Percentiles rank a stretch among this genome's conserved stretches.
phyloP scores from a whole-genome alignment of 108 stramenopile genomes.

The Cyclostephanos invisitatus region DNA sequence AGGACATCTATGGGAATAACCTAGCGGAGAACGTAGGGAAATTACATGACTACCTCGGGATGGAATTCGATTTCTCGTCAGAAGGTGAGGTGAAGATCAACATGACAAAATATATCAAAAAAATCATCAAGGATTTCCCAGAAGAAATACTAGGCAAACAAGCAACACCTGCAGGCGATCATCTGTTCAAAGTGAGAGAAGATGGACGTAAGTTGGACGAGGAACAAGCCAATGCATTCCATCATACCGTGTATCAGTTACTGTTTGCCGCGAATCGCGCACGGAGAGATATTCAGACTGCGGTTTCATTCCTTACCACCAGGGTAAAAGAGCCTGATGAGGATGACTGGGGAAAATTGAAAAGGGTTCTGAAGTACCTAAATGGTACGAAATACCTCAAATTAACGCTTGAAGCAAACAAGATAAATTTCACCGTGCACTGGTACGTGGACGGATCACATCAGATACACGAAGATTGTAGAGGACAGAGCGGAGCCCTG shows the following conservation, averaged over 20 bases:
- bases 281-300: too few species aligned
- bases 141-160: neutral
- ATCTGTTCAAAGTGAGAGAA: neutral
- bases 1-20: too few species aligned
- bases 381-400: too few species aligned
- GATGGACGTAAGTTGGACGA: neutral
- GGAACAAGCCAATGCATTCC: neutral
- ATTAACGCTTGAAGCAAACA: conserved; percentile 5
- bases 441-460: conserved; percentile 46
- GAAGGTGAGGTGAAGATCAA: neutral
- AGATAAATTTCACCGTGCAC: neutral
- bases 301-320: too few species aligned
- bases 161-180: neutral
- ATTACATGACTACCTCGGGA: too few species aligned
- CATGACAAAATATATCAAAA: conserved; percentile 17
- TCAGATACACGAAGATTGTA: too few species aligned
- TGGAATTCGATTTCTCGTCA: conserved; percentile 5
- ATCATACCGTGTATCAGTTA: conserved; percentile 7
- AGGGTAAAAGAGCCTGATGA: conserved; percentile 15
- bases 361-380: too few species aligned
- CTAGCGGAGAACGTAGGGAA: neutral
- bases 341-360: conserved; percentile 1
- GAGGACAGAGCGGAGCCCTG: conserved; percentile 50
- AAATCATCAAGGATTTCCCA: neutral
- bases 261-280: neutral